Conservation (phyloP, 768 basidiomycete genomes). For the Trametes coccinea region DNA sequence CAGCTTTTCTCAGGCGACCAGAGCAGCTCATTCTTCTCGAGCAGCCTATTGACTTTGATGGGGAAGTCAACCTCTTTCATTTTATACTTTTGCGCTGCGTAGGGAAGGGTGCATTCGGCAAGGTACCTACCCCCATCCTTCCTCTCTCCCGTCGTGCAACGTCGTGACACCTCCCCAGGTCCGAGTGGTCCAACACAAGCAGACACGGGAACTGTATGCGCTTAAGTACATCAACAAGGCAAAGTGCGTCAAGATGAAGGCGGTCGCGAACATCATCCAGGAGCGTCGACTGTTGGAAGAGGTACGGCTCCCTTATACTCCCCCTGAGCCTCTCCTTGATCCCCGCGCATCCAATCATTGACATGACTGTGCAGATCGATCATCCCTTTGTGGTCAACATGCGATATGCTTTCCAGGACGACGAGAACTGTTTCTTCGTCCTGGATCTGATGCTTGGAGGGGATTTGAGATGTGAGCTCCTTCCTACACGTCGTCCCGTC, state of each 20-base stretch:
- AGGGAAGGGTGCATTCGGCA: conserved; percentile 99
- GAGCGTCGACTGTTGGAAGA: conserved; percentile 94
- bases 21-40: background rate
- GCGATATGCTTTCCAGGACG: conserved; percentile 96
- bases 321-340: background rate
- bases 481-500: background rate
- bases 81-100: conserved; percentile 93
- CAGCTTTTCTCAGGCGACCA: background rate
- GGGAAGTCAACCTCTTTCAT: conserved; percentile 95
- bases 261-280: conserved; percentile 95
- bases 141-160: conserved; percentile 17
- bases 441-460: conserved; percentile 97
- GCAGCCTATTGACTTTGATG: conserved; percentile 93
- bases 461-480: conserved; percentile 82
- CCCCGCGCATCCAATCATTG: conserved; percentile 16
- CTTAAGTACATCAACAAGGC: conserved; percentile 99
- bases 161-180: conserved; percentile 54
- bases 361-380: conserved; percentile 63
- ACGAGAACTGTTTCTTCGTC: conserved; percentile 98
- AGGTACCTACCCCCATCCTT: conserved; percentile 54
- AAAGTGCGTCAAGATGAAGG: conserved; percentile 98
- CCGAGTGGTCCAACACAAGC: conserved; percentile 98
- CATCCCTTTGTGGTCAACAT: conserved; percentile 94
- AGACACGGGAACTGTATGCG: conserved; percentile 94
- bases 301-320: conserved; percentile 44